Evolutionary conservation across 441 rosid genomes (phyloP).

Genomic region (Arabidopsis lyrata): DNA sequence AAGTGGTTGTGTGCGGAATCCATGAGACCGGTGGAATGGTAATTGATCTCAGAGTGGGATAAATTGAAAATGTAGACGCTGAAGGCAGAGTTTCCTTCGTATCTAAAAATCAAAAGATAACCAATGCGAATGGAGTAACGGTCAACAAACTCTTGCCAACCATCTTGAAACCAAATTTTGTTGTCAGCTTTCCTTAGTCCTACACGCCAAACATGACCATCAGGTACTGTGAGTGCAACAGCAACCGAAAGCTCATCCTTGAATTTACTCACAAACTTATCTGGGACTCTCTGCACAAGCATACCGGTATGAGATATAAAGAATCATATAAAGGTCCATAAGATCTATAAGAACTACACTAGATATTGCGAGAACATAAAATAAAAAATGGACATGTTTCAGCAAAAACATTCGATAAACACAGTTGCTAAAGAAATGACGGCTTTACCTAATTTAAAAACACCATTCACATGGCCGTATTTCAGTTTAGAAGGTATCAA

Average conservation of each 20-base stretch:
- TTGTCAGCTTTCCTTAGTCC: constrained; percentile 78
- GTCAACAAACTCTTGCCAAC: constrained; percentile 93
- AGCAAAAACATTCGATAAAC: background rate
- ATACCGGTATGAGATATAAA: constrained; percentile 10
- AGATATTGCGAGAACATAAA: background rate
- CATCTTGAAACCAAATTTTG: constrained; percentile 91
- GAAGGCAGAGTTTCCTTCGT: constrained; percentile 86
- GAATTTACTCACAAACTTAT: constrained; percentile 81
- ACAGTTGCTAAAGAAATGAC: background rate
- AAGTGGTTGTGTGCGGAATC: constrained; percentile 54
- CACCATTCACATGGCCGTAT: background rate
- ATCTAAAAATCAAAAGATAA: constrained; percentile 90
- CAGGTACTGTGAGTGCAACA: constrained; percentile 86
- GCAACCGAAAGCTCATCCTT: constrained; percentile 79
- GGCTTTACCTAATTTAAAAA: background rate
- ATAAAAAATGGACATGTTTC: background rate
- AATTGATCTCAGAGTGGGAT: constrained; percentile 81
- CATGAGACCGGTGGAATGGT: constrained; percentile 64
- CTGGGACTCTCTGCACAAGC: constrained; percentile 91
- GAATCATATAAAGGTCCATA: constrained; percentile 14
- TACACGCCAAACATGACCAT: constrained; percentile 86
- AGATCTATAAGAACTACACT: background rate
- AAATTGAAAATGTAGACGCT: constrained; percentile 87
- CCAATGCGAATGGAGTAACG: constrained; percentile 86
- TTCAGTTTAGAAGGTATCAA: constrained; percentile 17